A percentile compares a stretch with the other conserved stretches of the same genome.
Evolutionary conservation across 768 basidiomycete species (phyloP).

Genomic region (Xanthoconium stramineum): DNA sequence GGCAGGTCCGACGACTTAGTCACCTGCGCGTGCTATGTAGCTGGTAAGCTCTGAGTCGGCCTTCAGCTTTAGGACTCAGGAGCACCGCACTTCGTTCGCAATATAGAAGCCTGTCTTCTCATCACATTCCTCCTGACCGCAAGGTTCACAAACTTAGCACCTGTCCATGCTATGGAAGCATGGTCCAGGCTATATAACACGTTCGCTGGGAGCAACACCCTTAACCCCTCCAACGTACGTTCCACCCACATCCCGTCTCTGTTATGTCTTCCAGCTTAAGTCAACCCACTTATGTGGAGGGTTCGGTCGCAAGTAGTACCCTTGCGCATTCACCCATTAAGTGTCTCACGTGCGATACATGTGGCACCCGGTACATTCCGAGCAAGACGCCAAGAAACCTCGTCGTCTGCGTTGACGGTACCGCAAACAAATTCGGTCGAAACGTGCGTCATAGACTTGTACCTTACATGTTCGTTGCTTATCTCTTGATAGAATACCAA

Average conservation of each 20-base stretch:
- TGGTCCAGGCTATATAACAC: not conserved
- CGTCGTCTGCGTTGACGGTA: slow-evolving; percentile 6
- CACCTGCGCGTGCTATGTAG: too few species aligned
- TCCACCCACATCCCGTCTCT: not conserved
- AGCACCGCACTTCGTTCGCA: too few species aligned
- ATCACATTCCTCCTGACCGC: too few species aligned
- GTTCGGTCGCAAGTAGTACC: not conserved
- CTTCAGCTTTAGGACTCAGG: too few species aligned
- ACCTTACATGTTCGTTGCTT: not conserved
- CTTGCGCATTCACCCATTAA: not conserved
- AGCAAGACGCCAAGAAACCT: slow-evolving; percentile 1
- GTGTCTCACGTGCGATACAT: not conserved
- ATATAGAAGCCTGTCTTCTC: too few species aligned
- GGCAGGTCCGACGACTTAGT: too few species aligned
- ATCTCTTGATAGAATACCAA: not conserved
- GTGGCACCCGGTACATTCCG: not conserved
- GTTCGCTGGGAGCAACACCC: not conserved
- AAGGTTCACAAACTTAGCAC: too few species aligned
- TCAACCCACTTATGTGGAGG: not conserved
- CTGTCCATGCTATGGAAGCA: too few species aligned
- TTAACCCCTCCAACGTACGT: not conserved
- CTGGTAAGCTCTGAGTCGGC: too few species aligned
- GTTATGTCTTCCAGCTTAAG: not conserved
- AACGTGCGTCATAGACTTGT: not conserved
- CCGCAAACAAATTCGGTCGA: slow-evolving; percentile 9